A percentile compares a stretch with the other conserved stretches of the same genome.
These are phyloP conservation scores for Cyclotella choctawhatcheeana DNA, from an alignment of 108 stramenopile genomes.

Conservation along the genomic window DNA sequence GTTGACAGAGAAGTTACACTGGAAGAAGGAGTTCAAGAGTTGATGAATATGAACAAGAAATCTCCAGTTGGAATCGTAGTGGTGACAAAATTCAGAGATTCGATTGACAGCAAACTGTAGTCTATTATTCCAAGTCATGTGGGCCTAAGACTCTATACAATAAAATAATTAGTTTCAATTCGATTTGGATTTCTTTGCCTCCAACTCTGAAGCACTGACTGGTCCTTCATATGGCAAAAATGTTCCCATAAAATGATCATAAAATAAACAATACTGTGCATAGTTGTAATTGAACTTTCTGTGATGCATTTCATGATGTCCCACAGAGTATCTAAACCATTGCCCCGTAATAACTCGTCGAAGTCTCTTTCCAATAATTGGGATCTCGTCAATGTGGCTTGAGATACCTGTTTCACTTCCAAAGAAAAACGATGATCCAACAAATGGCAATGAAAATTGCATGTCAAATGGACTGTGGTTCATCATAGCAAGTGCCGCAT, in stretches of 20 bases:
- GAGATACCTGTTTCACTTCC: constrained; percentile 18
- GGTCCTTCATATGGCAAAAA: constrained; percentile 81
- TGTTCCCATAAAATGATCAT: constrained; percentile 81
- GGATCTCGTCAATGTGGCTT: constrained; percentile 33
- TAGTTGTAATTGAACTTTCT: constrained; percentile 92
- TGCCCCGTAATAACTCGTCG: constrained; percentile 48
- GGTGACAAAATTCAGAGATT: constrained; percentile 63
- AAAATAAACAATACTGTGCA: constrained; percentile 92
- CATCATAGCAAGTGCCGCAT: constrained; percentile 78
- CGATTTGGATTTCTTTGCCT: constrained; percentile 18
- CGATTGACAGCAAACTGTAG: constrained; percentile 1
- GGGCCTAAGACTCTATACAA: neutral
- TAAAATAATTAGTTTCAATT: neutral
- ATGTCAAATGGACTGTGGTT: constrained; percentile 78
- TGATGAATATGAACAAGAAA: constrained; percentile 70
- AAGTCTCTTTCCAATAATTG: constrained; percentile 68
- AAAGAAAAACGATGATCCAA: constrained; percentile 27
- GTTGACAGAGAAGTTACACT: constrained; percentile 66
- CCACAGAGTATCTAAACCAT: constrained; percentile 71
- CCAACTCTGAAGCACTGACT: constrained; percentile 29
- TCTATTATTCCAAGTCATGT: neutral
- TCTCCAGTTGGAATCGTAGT: constrained; percentile 80
- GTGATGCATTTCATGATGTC: constrained; percentile 94
- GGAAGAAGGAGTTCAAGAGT: constrained; percentile 65
- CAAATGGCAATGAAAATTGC: constrained; percentile 52